These are phyloP conservation scores for Zygoascus hellenicus DNA, from an alignment of 1,139 yeast genomes.

Conservation along the genomic window DNA sequence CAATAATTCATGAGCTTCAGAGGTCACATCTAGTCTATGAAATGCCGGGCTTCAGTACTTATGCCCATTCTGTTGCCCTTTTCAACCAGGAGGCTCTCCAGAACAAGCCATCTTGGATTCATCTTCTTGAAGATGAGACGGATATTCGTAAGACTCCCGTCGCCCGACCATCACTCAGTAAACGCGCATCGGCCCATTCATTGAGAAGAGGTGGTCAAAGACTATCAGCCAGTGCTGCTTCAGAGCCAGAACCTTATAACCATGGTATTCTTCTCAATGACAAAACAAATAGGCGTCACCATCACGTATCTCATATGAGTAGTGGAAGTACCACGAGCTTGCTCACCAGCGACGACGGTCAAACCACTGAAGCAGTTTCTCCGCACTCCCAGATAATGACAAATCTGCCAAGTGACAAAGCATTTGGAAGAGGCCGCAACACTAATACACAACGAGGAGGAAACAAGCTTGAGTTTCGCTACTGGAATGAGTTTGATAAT, in stretches of 20 bases:
- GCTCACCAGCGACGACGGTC: constrained; percentile 3
- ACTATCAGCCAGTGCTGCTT: not conserved
- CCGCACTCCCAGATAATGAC: constrained; percentile 4
- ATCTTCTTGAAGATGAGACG: constrained; percentile 28
- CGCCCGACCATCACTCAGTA: not conserved
- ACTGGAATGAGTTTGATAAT: constrained; percentile 72
- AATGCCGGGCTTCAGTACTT: constrained; percentile 33
- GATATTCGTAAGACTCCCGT: constrained; percentile 31
- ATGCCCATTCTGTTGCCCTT: constrained; percentile 31
- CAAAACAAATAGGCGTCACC: not conserved
- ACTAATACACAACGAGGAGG: constrained; percentile 9
- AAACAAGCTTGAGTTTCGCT: constrained; percentile 40
- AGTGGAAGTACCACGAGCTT: not conserved
- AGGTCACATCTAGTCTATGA: constrained; percentile 36
- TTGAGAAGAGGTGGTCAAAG: not conserved
- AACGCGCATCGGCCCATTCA: constrained; percentile 1
- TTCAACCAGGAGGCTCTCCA: constrained; percentile 29
- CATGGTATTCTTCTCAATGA: constrained; percentile 21
- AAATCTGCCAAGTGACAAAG: not conserved
- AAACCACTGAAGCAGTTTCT: constrained; percentile 4
- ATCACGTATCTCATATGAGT: not conserved
- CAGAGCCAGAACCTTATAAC: constrained; percentile 7
- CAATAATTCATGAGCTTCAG: constrained; percentile 35
- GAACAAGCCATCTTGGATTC: constrained; percentile 33
- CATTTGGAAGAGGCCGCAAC: not conserved